These are phyloP conservation scores for Nyctanthes arbortristis DNA, from an alignment of 257 asterid species.

Conservation along the genomic window DNA sequence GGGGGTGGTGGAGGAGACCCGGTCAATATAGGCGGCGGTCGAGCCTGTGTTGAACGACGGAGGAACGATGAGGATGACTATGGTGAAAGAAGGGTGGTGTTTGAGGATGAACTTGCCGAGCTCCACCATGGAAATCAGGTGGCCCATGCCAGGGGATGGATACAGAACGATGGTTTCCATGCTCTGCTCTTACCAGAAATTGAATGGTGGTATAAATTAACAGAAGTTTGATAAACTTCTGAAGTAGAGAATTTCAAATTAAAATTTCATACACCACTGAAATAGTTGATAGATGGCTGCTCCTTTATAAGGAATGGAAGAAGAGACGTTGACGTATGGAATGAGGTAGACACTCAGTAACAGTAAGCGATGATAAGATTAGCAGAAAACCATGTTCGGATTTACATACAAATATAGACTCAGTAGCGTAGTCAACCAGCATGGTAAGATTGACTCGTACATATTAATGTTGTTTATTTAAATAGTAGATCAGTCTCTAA, in stretches of 20 bases:
- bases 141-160: constrained; percentile 23
- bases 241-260: neutral
- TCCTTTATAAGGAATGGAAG: no score
- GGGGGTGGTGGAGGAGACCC: constrained; percentile 48
- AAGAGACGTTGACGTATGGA: no score
- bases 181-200: neutral
- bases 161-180: constrained; percentile 33
- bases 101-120: constrained; percentile 34
- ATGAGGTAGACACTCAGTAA: no score
- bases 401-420: no score
- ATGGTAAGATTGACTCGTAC: no score
- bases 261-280: no score
- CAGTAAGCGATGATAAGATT: no score
- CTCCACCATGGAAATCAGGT: constrained; percentile 27
- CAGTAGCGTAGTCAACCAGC: no score
- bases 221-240: neutral
- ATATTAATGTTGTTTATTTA: no score
- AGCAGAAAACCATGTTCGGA: no score
- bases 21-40: constrained; percentile 47
- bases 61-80: constrained; percentile 25
- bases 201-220: neutral
- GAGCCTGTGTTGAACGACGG: constrained; percentile 51
- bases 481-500: no score
- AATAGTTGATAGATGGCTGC: no score
- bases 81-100: constrained; percentile 36